Evolutionary conservation across 2,329 filamentous ascomycete species (phyloP).

Genomic region (Colletotrichum tropicicola): DNA sequence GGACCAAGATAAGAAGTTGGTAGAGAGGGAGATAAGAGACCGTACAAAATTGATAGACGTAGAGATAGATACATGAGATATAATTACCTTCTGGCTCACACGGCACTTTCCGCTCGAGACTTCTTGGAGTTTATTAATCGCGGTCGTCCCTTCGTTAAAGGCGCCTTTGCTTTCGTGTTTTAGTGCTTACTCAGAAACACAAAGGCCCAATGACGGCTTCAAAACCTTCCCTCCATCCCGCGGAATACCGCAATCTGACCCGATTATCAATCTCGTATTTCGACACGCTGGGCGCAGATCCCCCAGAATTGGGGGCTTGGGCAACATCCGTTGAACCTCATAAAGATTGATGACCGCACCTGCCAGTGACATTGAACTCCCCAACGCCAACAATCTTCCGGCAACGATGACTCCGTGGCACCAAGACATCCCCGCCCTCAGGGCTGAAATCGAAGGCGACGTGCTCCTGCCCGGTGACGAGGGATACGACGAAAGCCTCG

Average conservation of each 20-base stretch:
- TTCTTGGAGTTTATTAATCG: no score
- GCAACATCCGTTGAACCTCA: no score
- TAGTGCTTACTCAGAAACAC: not conserved
- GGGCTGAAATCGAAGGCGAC: slow-evolving; percentile 32
- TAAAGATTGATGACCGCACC: not conserved
- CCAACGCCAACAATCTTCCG: not conserved
- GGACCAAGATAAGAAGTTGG: not conserved
- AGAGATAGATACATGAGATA: no score
- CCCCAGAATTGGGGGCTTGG: not conserved
- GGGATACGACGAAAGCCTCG: slow-evolving; percentile 43
- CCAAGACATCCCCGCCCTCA: not conserved
- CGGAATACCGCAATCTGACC: not conserved
- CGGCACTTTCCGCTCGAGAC: not conserved
- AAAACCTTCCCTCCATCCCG: not conserved
- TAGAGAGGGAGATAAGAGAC: no score
- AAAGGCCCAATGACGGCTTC: not conserved
- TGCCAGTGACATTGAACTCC: not conserved
- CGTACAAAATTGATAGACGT: no score
- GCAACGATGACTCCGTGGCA: not conserved
- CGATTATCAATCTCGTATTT: not conserved
- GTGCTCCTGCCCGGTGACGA: slow-evolving; percentile 43
- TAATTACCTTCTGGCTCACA: no score
- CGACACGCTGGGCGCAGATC: not conserved
- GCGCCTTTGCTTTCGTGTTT: no score
- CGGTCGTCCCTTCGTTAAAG: no score